Evolutionary conservation across 2,329 filamentous ascomycete genomes (phyloP).

Genomic region (Raffaelea albimanens): DNA sequence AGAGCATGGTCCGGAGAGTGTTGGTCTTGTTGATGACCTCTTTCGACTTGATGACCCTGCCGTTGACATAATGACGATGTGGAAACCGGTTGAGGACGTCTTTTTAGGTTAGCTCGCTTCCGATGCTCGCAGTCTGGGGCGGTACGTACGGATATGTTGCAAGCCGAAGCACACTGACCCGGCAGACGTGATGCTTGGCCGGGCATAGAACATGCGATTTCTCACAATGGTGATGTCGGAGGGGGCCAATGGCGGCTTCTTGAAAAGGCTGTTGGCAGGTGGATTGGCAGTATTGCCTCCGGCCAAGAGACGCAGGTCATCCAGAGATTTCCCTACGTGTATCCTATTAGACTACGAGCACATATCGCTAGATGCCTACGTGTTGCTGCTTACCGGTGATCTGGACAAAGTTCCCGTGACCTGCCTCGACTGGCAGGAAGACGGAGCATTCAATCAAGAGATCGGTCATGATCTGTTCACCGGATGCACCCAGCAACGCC

Average conservation of each 20-base stretch:
- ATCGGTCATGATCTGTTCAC: slow-evolving; percentile 68
- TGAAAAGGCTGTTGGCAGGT: background rate
- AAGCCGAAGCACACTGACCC: slow-evolving; percentile 65
- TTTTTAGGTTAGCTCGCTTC: slow-evolving; percentile 22
- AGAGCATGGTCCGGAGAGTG: slow-evolving; percentile 70
- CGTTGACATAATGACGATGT: slow-evolving; percentile 22
- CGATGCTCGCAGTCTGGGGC: no score
- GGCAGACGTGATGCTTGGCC: slow-evolving; percentile 58
- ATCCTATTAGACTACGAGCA: no score
- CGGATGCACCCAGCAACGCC: slow-evolving; percentile 61
- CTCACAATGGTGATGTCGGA: slow-evolving; percentile 67
- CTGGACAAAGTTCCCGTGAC: slow-evolving; percentile 63
- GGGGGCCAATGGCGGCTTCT: slow-evolving; percentile 26
- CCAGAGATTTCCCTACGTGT: slow-evolving; percentile 7
- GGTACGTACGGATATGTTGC: slow-evolving; percentile 65
- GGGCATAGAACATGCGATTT: slow-evolving; percentile 78
- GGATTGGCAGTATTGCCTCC: no score
- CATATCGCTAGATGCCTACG: no score
- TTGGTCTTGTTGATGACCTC: slow-evolving; percentile 32
- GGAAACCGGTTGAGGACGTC: slow-evolving; percentile 72
- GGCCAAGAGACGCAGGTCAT: slow-evolving; percentile 3
- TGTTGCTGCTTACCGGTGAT: slow-evolving; percentile 52
- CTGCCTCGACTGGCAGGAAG: slow-evolving; percentile 53
- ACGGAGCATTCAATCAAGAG: slow-evolving; percentile 70
- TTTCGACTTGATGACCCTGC: slow-evolving; percentile 15